Percentiles rank a stretch among this genome's conserved stretches.
phyloP scores from a whole-genome alignment of 495 filamentous ascomycete genomes.

The Aspergillus asperescens region DNA sequence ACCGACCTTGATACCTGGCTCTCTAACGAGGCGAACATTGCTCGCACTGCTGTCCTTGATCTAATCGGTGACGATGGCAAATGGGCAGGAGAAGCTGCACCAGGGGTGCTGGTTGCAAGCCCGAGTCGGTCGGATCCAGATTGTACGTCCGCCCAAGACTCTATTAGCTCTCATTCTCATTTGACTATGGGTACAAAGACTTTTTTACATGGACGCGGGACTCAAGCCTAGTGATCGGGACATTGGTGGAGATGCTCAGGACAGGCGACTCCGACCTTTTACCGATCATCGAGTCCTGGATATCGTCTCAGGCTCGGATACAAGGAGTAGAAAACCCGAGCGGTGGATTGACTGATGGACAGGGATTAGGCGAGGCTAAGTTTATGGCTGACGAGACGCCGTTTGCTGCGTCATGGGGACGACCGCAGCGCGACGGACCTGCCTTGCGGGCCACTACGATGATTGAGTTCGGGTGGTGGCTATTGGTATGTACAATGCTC shows the following conservation, averaged over 20 bases:
- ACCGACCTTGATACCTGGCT: constrained; percentile 14
- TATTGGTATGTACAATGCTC: constrained; percentile 24
- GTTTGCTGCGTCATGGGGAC: constrained; percentile 62
- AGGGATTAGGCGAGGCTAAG: constrained; percentile 40
- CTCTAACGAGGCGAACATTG: constrained; percentile 1
- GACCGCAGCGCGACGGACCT: constrained; percentile 68
- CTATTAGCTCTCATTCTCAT: neutral
- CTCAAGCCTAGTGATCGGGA: constrained; percentile 58
- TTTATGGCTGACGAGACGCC: constrained; percentile 55
- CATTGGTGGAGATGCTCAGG: constrained; percentile 54
- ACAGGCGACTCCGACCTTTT: constrained; percentile 51
- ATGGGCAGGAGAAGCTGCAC: constrained; percentile 26
- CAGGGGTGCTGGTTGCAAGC: constrained; percentile 58
- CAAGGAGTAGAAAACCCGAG: constrained; percentile 59
- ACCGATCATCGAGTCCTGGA: constrained; percentile 51
- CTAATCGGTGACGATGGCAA: constrained; percentile 12
- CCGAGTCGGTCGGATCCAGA: constrained; percentile 54
- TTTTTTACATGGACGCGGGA: constrained; percentile 71
- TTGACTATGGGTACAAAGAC: constrained; percentile 17
- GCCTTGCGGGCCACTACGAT: constrained; percentile 62
- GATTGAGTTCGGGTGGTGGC: constrained; percentile 37
- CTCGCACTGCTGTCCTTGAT: constrained; percentile 11
- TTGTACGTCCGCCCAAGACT: constrained; percentile 41
- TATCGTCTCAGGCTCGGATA: constrained; percentile 53
- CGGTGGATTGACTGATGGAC: constrained; percentile 42